Evolutionary conservation across 352 stramenopile species (phyloP).

Genomic region (Phytopythium mirpurense): DNA sequence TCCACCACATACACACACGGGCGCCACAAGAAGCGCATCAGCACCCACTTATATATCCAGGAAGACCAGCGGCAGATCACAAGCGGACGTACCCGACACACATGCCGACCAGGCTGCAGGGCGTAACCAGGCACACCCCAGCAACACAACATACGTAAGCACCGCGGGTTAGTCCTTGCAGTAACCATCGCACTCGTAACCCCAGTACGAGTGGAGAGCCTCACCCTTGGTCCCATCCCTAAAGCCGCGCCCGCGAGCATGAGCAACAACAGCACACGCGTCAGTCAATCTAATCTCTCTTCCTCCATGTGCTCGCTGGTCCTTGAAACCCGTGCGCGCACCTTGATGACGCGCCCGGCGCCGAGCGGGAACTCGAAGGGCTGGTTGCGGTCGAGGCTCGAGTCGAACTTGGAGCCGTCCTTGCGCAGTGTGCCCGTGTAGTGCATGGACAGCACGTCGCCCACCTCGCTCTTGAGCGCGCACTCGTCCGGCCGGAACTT

Average conservation of each 20-base stretch:
- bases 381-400: conserved; percentile 89
- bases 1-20: background rate
- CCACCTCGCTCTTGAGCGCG: conserved; percentile 63
- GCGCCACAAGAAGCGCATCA: no score
- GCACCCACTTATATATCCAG: no score
- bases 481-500: conserved; percentile 73
- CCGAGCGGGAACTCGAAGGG: conserved; percentile 96
- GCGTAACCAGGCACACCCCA: conserved; percentile 9
- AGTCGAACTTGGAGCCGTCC: conserved; percentile 97
- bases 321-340: conserved; percentile 7
- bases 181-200: no score
- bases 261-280: background rate
- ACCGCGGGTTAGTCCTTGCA: background rate
- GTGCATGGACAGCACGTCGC: conserved; percentile 92
- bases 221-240: conserved; percentile 74
- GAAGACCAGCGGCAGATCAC: no score
- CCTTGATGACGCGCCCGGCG: conserved; percentile 93
- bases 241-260: background rate
- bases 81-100: conserved; percentile 71
- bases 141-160: conserved; percentile 1
- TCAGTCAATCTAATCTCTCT: background rate
- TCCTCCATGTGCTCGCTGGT: no score
- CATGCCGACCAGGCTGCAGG: conserved; percentile 73
- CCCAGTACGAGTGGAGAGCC: background rate
- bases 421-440: conserved; percentile 95